Percentiles rank a stretch among this genome's conserved stretches.
These are phyloP conservation scores for Neonectria faginata DNA, from an alignment of 2,329 filamentous ascomycete genomes.

Conservation along the genomic window DNA sequence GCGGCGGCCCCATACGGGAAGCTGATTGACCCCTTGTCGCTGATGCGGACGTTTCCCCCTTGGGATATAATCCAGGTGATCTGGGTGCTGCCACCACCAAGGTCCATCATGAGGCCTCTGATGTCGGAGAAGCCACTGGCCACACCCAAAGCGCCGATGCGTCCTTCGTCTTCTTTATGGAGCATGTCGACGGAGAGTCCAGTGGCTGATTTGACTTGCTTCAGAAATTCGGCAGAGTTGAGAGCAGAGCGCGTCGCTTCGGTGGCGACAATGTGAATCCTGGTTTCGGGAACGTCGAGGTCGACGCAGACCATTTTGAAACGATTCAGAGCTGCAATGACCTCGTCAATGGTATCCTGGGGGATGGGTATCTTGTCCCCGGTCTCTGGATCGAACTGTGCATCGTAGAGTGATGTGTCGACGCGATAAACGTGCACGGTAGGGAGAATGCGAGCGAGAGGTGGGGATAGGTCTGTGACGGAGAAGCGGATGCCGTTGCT, in stretches of 20 bases:
- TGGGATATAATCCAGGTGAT: conserved; percentile 33
- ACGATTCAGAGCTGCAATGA: conserved; percentile 29
- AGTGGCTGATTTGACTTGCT: conserved; percentile 9
- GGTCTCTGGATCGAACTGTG: conserved; percentile 30
- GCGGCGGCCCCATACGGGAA: conserved; percentile 32
- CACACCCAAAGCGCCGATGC: conserved; percentile 27
- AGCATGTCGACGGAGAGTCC: conserved; percentile 25
- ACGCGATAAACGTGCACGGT: conserved; percentile 34
- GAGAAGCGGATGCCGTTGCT: conserved; percentile 34
- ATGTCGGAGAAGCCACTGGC: conserved; percentile 32
- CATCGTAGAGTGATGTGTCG: conserved; percentile 34
- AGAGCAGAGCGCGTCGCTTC: conserved; percentile 32
- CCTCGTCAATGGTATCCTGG: conserved; percentile 19
- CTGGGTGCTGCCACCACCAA: conserved; percentile 33
- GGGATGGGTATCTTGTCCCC: conserved; percentile 27
- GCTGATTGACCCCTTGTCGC: conserved; percentile 29
- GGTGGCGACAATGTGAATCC: conserved; percentile 29
- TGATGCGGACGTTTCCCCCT: conserved; percentile 29
- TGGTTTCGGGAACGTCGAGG: conserved; percentile 16
- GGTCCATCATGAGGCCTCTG: conserved; percentile 31
- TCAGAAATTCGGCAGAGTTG: conserved; percentile 29
- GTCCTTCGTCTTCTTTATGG: conserved; percentile 31
- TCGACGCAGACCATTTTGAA: conserved; percentile 31
- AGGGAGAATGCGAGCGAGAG: conserved; percentile 31
- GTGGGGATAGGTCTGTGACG: conserved; percentile 32